Evolutionary conservation across 1,284 basidiomycete genomes (phyloP), one percentile per base, ranked within the genome.

Genomic region (Peniophora sp.): DNA sequence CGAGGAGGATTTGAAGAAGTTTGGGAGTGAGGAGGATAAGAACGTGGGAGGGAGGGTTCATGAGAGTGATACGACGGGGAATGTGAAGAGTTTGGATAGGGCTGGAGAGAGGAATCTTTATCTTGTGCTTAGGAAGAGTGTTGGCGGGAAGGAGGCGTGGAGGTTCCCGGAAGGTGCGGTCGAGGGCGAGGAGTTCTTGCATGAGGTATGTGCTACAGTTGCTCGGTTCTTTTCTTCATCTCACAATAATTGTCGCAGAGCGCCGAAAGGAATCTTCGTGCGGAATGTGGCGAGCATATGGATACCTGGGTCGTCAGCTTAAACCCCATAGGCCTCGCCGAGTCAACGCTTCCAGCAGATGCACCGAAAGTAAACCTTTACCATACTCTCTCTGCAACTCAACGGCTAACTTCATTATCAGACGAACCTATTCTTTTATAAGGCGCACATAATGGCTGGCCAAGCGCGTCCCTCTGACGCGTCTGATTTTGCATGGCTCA

Each of bases 81-180:
- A 92, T 57, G 69, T 83, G 46, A 81, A 79, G 64, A 89, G 85
- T 62, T 69, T 97, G 59, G 89, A 97, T 67, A 74, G 94, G 53
- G 77, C 75, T 53, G 85, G 89, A 2, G 85, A 91, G 58, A 77
- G 92, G 48, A 96, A 96, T 62, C 67, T 98, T 14, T 97, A 93
- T 66, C 76, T 95, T 19, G 63, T 97, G 48, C 71, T 97, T 16
- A 77, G 82, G 52, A 66, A 69, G 58, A 73, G 72, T 49, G 70
- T 75, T 52, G 67, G 73, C 17, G 76, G 68, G n/a, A 74, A 77
- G 56, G 70, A 78, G 23, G 64, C 72, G 16, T 96, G 93, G 93
- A 75, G 79, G 56, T 92, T 97, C 66, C 93, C 92, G 10, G 75
- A 88, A 61, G 86, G 85, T 44, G 71, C 66, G 14, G 70, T 85